phyloP scores from a whole-genome alignment of 768 basidiomycete genomes.

The Lactarius vividus region DNA sequence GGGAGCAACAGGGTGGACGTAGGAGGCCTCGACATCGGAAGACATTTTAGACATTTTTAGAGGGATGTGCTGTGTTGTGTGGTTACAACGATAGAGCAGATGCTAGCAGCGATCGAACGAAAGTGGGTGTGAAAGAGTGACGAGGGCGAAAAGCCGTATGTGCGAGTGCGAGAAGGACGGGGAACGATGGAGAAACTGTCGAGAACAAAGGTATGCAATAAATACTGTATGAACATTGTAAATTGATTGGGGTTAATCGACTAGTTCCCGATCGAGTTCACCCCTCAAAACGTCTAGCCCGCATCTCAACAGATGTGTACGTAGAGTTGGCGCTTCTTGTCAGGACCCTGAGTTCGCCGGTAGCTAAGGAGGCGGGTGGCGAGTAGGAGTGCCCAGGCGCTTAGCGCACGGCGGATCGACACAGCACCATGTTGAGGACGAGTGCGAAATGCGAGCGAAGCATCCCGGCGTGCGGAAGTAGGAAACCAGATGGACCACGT shows the following conservation, averaged over 20 bases:
- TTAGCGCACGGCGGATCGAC: not conserved
- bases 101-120: not conserved
- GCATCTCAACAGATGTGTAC: not conserved
- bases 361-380: not conserved
- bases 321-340: not conserved
- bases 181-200: not conserved
- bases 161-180: not conserved
- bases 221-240: not conserved
- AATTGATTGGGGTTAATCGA: not conserved
- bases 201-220: not conserved
- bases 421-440: not conserved
- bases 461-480: not conserved
- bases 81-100: not conserved
- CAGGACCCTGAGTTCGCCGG: not conserved
- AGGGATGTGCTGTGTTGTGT: not conserved
- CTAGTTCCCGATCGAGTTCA: not conserved
- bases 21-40: conserved; percentile 10
- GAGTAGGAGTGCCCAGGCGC: not conserved
- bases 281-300: not conserved
- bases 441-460: not conserved
- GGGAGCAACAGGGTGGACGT: not conserved
- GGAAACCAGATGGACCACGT: not conserved
- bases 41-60: conserved; percentile 8
- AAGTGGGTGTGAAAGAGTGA: not conserved
- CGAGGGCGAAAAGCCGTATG: not conserved